A percentile compares a stretch with the other conserved stretches of the same genome.
Conservation (phyloP, 1,284 basidiomycete genomes). For the Fomitopsis palustris region DNA sequence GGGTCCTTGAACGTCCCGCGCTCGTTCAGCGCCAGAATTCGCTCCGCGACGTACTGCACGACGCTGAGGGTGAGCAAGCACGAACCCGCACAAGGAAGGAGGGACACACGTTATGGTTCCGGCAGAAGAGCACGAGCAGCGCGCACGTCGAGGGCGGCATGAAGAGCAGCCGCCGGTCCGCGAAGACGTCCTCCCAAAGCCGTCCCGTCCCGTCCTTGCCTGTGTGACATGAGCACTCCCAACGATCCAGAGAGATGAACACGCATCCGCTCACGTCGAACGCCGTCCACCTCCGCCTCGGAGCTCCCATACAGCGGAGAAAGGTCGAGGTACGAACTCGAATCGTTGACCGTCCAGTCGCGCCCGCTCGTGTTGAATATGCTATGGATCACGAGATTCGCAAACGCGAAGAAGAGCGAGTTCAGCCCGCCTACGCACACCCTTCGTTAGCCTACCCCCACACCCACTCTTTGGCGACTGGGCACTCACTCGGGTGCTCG, state of each 20-base stretch:
- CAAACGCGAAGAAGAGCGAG: constrained; percentile 74
- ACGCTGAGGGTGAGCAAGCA: constrained; percentile 3
- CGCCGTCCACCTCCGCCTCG: constrained; percentile 33
- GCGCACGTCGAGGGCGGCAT: constrained; percentile 76
- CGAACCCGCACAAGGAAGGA: not conserved
- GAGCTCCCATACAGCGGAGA: constrained; percentile 72
- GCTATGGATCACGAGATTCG: constrained; percentile 72
- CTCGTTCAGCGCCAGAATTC: constrained; percentile 70
- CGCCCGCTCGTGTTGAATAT: constrained; percentile 62
- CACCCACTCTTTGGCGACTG: not conserved
- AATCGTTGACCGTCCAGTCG: constrained; percentile 58
- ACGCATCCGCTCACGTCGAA: constrained; percentile 15
- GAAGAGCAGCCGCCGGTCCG: constrained; percentile 62
- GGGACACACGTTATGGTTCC: constrained; percentile 69
- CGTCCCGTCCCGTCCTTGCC: constrained; percentile 59
- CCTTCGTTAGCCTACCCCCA: not conserved
- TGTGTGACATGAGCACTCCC: not conserved
- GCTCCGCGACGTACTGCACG: constrained; percentile 64
- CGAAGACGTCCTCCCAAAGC: constrained; percentile 67
- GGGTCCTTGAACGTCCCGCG: constrained; percentile 38
- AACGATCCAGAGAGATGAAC: not conserved
- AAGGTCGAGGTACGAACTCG: constrained; percentile 76
- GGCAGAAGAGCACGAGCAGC: constrained; percentile 63
- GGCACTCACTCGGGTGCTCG: constrained; percentile 17
- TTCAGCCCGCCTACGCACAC: constrained; percentile 43